Base-by-base conservation (phyloP, 208 protist genomes). In the Trypanosoma scelopori region DNA sequence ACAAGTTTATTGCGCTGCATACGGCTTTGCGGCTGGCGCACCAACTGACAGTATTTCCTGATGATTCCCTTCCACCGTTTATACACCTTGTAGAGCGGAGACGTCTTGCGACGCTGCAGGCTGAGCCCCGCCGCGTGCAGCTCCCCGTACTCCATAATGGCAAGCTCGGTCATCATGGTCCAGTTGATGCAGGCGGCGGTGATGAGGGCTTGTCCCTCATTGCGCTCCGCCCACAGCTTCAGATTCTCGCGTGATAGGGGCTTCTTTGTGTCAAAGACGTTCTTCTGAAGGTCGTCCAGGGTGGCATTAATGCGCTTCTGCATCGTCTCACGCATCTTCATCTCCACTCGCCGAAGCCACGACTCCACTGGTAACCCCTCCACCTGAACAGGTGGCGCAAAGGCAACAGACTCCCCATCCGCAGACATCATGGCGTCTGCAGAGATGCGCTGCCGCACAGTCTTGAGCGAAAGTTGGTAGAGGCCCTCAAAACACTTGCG, bases 401-500 rank as follows among this genome's bases (percentile, higher is more conserved):
- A 98, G 5, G 86, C 61, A n/a, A 99, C 94, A 57, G 80, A 65
- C 86, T 99, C 98, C 23, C 93, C 94, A 63, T 98, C 97, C 18
- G 92, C 74, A 0, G 89, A 78, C 0, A 75, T 71, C 90, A 97
- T 97, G 15, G 71, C 84, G n/a, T 93, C 85, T 0, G 87, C 92
- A 22, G 93, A 74, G 52, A 92, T 73, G 30, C 79, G 71, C 47
- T 86, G 84, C 46, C 89, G 80, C 35, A 87, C 76, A 25, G 76
- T 74, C 57, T 90, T 89, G 42, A 98, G 79, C 25, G 92, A 75
- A 12, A 98, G 81, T 22, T 79, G 71, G 69, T 97, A 92, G 20
- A 99, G 84, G 13, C 87, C 97, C 68, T 99, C 97, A 75, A 99
- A 99, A 84, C 95, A 98, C 83, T 99, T 99, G 55, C 96, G 92